Percentiles rank a stretch among this genome's conserved stretches.
These are phyloP conservation scores for Ophiostoma sp. DNA, from an alignment of 2,329 filamentous ascomycete genomes.

Conservation along the genomic window DNA sequence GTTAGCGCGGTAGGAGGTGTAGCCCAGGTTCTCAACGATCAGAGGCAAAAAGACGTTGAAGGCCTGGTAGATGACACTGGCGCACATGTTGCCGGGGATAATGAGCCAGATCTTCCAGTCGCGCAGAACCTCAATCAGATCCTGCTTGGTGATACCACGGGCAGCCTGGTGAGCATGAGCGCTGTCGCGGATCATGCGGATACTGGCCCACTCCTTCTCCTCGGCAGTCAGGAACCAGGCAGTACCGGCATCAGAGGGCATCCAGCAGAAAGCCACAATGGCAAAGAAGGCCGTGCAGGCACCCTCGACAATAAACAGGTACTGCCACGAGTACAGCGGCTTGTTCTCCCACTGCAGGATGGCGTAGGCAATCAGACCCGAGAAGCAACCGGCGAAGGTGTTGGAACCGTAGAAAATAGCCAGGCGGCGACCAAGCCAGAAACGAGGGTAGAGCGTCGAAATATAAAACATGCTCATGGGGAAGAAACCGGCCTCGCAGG, in stretches of 20 bases:
- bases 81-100: constrained; percentile 23
- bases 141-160: constrained; percentile 17
- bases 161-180: constrained; percentile 10
- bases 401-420: constrained; percentile 50
- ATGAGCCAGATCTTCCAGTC: constrained; percentile 26
- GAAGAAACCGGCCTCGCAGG: constrained; percentile 54
- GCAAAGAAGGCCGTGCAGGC: constrained; percentile 42
- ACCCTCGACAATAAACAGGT: constrained; percentile 49
- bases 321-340: constrained; percentile 43
- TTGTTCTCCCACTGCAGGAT: constrained; percentile 42
- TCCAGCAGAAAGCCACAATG: constrained; percentile 54
- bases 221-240: constrained; percentile 43
- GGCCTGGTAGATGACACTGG: constrained; percentile 21
- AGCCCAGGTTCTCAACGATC: constrained; percentile 29
- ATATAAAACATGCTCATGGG: constrained; percentile 60
- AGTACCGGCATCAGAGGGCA: constrained; percentile 70
- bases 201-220: constrained; percentile 37
- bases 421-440: constrained; percentile 55
- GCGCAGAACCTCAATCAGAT: constrained; percentile 15
- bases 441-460: constrained; percentile 58
- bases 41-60: constrained; percentile 24
- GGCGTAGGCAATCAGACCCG: constrained; percentile 36
- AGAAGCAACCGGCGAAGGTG: constrained; percentile 18
- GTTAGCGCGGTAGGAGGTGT: constrained; percentile 20
- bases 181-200: constrained; percentile 21